Conservation (phyloP, 768 basidiomycete species). For the Rhizopogon vulgaris region DNA sequence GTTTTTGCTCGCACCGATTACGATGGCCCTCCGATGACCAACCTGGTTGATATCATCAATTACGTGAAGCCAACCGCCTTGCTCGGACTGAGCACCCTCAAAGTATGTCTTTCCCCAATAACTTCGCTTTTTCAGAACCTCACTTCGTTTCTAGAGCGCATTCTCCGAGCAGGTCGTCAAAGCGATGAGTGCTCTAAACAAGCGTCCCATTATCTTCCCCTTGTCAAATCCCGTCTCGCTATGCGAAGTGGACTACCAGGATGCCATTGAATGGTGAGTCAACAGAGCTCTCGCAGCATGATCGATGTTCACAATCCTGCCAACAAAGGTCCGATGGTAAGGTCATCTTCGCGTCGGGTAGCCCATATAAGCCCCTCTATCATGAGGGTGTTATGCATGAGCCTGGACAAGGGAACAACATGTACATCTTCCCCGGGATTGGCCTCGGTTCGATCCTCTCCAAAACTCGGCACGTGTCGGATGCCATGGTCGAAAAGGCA, state of each 20-base stretch:
- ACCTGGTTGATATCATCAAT: slow-evolving; percentile 60
- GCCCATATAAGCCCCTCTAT: slow-evolving; percentile 54
- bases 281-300: background rate
- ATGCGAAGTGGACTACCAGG: slow-evolving; percentile 52
- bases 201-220: slow-evolving; percentile 76
- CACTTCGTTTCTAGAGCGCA: slow-evolving; percentile 31
- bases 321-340: slow-evolving; percentile 52
- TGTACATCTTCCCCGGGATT: slow-evolving; percentile 62
- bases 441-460: slow-evolving; percentile 59
- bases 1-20: slow-evolving; percentile 73
- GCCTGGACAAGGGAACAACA: slow-evolving; percentile 78
- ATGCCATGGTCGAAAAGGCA: slow-evolving; percentile 63
- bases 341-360: slow-evolving; percentile 69
- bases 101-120: slow-evolving; percentile 14
- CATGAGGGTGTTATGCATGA: slow-evolving; percentile 44
- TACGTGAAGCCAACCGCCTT: slow-evolving; percentile 74
- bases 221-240: slow-evolving; percentile 68
- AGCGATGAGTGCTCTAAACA: slow-evolving; percentile 58
- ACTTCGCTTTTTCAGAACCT: background rate
- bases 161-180: slow-evolving; percentile 61
- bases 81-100: slow-evolving; percentile 62
- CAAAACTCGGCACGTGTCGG: slow-evolving; percentile 54
- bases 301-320: background rate
- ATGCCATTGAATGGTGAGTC: slow-evolving; percentile 52
- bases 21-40: slow-evolving; percentile 52